Evolutionary conservation across 805 yeast species (phyloP), one percentile per base, ranked within the genome.

Genomic region (Ogataea glucozyma): DNA sequence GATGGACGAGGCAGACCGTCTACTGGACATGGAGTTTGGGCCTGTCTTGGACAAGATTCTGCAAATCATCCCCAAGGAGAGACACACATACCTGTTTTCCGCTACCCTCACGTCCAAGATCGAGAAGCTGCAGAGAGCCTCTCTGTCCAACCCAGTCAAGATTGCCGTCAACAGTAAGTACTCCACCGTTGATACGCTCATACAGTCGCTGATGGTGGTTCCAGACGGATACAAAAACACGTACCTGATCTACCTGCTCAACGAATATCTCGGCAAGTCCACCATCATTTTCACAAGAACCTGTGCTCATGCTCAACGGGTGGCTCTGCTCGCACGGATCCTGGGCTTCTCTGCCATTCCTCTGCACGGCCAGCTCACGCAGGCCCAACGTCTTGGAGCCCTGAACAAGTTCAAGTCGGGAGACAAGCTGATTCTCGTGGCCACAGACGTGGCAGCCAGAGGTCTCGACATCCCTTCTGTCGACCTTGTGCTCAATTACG

Each of bases 91-190:
- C 56, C 67, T 91, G 42, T 91, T 90, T 60, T 87, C 96, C 22
- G 99, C 99, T n/a, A 91, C 99, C 0, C 87, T 95, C 83, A 91
- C 98, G 2, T 85, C 87, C 33, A 93, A 93, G 62, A 89, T 91
- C 56, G 98, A 90, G 57, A 90, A 90, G 64, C 72, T 91, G 52
- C 98, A 93, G 67, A 73, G 98, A 47, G 98, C 98, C 1, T 88
- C 97, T 26, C 73, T 91, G 51, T 69, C 79, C 4, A 81, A 87
- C 56, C 99, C 99, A 0, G 96, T 90, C 3, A 79, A 89, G 52
- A 88, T 95, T 37, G 88, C 96, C 0, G 96, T 91, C 3, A 84
- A 93, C 13, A 80, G 80, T 51, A 87, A 88, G 60, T 87, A 89
- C 66, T 83, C 91, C 48, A 93, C 98, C 0, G 99, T 93, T 2